phyloP scores from a whole-genome alignment of 345 rosid species.

The Populus nigra region DNA sequence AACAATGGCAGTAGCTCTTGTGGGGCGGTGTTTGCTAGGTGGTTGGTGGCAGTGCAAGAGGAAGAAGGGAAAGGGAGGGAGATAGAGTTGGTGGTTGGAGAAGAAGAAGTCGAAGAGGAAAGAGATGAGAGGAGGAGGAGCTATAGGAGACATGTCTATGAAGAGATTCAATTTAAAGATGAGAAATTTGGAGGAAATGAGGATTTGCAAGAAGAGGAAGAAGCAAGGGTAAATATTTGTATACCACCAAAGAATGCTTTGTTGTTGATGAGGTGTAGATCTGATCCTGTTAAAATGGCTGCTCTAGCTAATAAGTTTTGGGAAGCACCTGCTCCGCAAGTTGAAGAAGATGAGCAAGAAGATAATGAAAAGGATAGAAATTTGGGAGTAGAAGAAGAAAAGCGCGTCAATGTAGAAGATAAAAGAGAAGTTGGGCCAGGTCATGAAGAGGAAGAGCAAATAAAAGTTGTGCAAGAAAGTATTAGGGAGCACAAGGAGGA shows the following conservation, averaged over 20 bases:
- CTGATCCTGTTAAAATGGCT: conserved; percentile 92
- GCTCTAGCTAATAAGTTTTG: conserved; percentile 74
- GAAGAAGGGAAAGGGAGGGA: conserved; percentile 58
- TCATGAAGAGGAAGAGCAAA: not conserved
- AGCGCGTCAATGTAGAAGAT: conserved; percentile 2
- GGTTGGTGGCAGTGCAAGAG: conserved; percentile 77
- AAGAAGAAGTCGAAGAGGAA: conserved; percentile 41
- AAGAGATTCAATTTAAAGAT: conserved; percentile 53
- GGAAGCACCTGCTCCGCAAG: conserved; percentile 47
- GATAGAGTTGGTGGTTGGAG: conserved; percentile 75
- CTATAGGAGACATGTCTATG: conserved; percentile 68
- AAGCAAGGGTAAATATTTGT: conserved; percentile 53
- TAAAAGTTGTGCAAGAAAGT: conserved; percentile 22
- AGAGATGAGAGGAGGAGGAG: conserved; percentile 46
- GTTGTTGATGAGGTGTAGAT: conserved; percentile 86
- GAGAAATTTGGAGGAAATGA: conserved; percentile 31
- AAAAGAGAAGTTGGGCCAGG: not conserved
- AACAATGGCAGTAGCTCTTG: conserved; percentile 42
- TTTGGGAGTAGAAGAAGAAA: conserved; percentile 12
- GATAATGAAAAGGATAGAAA: not conserved
- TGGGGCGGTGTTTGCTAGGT: conserved; percentile 74
- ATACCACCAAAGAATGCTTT: conserved; percentile 88
- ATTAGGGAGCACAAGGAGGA: conserved; percentile 29
- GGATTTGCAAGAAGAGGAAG: conserved; percentile 38
- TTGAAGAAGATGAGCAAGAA: conserved; percentile 19